Percentiles rank a stretch among this genome's conserved stretches.
These are phyloP conservation scores for Elongisporangium senticosum DNA, from an alignment of 352 stramenopile genomes.

Conservation along the genomic window DNA sequence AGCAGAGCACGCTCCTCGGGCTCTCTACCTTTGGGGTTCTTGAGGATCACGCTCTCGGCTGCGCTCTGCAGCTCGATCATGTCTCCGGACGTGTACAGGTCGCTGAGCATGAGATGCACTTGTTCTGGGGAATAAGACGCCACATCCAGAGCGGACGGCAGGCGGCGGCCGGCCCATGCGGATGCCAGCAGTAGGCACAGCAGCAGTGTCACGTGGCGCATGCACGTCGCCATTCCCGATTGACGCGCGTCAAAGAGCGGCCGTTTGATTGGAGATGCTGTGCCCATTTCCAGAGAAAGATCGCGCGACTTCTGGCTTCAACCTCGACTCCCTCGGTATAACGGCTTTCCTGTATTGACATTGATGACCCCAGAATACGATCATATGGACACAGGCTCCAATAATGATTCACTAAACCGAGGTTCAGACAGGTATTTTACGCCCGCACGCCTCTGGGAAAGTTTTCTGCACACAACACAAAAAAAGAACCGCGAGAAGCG, in stretches of 20 bases:
- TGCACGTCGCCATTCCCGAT: neutral
- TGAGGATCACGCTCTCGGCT: slow-evolving; percentile 28
- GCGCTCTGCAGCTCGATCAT: slow-evolving; percentile 43
- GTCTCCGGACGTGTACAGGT: slow-evolving; percentile 33
- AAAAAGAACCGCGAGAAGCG: slow-evolving; percentile 2
- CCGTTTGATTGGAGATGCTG: neutral
- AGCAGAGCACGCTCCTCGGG: no score
- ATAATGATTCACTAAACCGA: neutral
- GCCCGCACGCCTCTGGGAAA: neutral
- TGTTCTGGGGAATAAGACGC: slow-evolving; percentile 6
- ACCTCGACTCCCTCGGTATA: neutral
- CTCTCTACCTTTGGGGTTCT: slow-evolving; percentile 30
- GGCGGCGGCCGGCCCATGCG: neutral
- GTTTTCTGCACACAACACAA: slow-evolving; percentile 1
- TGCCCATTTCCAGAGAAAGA: neutral
- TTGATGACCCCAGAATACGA: neutral
- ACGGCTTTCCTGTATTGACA: neutral
- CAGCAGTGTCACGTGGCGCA: neutral
- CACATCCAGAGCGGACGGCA: neutral
- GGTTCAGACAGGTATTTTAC: neutral
- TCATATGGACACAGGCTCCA: neutral
- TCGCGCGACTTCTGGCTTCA: neutral
- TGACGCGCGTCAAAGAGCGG: neutral
- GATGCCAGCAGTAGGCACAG: neutral
- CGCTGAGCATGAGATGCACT: slow-evolving; percentile 23